Evolutionary conservation across 1,139 yeast genomes (phyloP), one percentile per base, ranked within the genome.

Genomic region (Kodamaea arcana): DNA sequence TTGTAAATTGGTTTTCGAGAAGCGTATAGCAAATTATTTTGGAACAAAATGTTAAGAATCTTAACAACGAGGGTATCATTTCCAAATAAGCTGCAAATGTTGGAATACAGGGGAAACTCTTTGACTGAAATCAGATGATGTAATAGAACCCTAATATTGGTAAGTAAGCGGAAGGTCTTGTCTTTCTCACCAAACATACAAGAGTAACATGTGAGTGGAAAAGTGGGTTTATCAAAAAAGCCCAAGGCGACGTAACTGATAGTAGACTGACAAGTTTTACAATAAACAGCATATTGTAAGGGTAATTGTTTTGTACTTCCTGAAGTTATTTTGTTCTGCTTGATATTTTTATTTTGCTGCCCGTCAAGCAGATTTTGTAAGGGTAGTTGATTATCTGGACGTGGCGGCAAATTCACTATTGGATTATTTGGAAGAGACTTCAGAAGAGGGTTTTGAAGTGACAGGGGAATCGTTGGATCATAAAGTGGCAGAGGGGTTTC

Each of bases 141-240:
- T 51, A 52, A 53, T 15, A 55, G 35, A 24, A 40, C 41, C 25
- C 60, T 42, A 8, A 45, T 35, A 29, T 46, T 43, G 43, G 50
- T 45, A 17, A 54, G 37, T 4, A 41, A 25, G 7, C 24, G 25
- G 17, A 52, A 26, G 20, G 40, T 43, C 10, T 27, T 11, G 3
- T 41, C 22, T 2, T 29, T 18, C n/a, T 27, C 10, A 1, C 30
- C 15, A 3, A 28, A 23, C 5, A 27, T 34, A 32, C 47, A 43
- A 9, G 38, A 15, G 14, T 24, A 24, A n/a, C 26, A 24, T 12
- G 14, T 5, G 7, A 24, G 7, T 6, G 8, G 26, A 24, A 12
- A 24, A n/a, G 26, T 24, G 8, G 26, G 26, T 11, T 5, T 11
- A 8, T 11, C 26, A 24, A 8, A 12, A 12, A 24, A 24, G 7